Percentiles rank a stretch among this genome's conserved stretches.
Evolutionary conservation across 2,329 filamentous ascomycete genomes (phyloP).

Genomic region (Onygena corvina): DNA sequence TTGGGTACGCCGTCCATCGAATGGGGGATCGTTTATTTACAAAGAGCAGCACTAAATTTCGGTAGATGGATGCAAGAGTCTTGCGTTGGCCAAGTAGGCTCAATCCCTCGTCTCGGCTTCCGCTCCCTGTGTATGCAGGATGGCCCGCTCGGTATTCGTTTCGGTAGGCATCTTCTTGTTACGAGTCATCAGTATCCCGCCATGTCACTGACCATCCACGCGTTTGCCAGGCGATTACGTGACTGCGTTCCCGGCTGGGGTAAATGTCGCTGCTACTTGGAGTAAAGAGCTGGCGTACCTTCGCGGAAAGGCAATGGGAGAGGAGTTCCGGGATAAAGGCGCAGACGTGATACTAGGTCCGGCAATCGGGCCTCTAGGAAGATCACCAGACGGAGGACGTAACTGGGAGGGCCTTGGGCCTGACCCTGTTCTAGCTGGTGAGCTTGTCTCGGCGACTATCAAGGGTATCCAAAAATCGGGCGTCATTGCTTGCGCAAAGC

Average conservation of each 20-base stretch:
- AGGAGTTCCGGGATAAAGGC: constrained; percentile 63
- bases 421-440: constrained; percentile 63
- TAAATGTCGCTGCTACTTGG: constrained; percentile 74
- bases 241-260: constrained; percentile 67
- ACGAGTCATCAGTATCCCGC: background rate
- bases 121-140: constrained; percentile 76
- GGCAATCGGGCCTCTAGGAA: constrained; percentile 61
- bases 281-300: constrained; percentile 58
- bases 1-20: constrained; percentile 48
- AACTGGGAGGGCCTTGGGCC: constrained; percentile 59
- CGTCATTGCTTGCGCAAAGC: constrained; percentile 73
- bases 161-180: constrained; percentile 33
- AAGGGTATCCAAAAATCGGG: constrained; percentile 71
- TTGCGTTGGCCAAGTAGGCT: constrained; percentile 61
- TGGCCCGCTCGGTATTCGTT: constrained; percentile 66
- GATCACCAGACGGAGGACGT: constrained; percentile 53
- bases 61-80: constrained; percentile 53
- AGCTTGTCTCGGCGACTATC: constrained; percentile 59
- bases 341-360: constrained; percentile 65
- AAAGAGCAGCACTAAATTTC: background rate
- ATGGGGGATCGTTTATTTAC: background rate
- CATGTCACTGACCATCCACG: constrained; percentile 6
- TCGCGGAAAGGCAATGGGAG: constrained; percentile 61
- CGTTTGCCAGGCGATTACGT: constrained; percentile 54
- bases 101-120: constrained; percentile 44